These are phyloP conservation scores for Salix caprea DNA, from an alignment of 345 rosid genomes.

Conservation along the genomic window DNA sequence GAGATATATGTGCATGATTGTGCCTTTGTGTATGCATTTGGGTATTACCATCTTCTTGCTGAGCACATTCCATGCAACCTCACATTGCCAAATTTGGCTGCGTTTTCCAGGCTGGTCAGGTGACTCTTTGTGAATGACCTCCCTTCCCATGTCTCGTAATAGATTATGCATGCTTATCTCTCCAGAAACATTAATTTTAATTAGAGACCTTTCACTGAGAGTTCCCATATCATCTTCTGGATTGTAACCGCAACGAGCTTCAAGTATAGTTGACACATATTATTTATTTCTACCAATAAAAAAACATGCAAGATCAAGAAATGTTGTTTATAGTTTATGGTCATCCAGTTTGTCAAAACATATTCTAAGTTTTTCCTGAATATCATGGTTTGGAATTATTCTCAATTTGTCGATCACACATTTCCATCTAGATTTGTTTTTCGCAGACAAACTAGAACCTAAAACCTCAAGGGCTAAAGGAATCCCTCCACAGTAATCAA, in stretches of 20 bases:
- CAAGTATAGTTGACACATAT: not conserved
- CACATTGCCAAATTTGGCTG: not conserved
- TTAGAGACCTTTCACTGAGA: not conserved
- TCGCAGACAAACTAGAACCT: not conserved
- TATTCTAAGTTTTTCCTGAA: not conserved
- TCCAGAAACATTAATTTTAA: too few species aligned
- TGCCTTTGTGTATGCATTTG: not conserved
- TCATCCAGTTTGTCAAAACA: not conserved
- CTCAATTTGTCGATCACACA: not conserved
- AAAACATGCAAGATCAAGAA: not conserved
- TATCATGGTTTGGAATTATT: not conserved
- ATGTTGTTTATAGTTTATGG: too few species aligned
- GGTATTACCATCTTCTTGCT: not conserved
- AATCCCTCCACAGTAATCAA: not conserved
- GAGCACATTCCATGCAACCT: not conserved
- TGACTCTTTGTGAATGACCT: too few species aligned
- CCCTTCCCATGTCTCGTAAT: too few species aligned
- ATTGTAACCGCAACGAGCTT: not conserved
- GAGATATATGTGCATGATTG: too few species aligned
- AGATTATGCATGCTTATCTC: too few species aligned
- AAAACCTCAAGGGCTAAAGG: constrained; percentile 13
- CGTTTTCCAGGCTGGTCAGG: not conserved
- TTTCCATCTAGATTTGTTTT: not conserved
- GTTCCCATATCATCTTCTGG: not conserved
- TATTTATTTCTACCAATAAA: not conserved